These are phyloP conservation scores for Fusarium bulbicola DNA, from an alignment of 2,329 filamentous ascomycete genomes.

Conservation along the genomic window DNA sequence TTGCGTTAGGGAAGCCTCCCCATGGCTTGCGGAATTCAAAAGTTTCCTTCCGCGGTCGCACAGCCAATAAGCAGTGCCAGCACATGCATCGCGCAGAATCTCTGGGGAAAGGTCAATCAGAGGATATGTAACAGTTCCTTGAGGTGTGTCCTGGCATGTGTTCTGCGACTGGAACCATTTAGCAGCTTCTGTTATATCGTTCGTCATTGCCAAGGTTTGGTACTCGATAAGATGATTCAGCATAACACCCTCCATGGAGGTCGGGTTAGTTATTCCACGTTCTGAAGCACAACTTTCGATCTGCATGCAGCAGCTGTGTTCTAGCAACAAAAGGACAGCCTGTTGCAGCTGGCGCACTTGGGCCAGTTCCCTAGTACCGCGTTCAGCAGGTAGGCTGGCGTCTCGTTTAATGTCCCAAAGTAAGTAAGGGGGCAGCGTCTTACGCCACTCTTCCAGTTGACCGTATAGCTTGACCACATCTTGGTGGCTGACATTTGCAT, in stretches of 20 bases:
- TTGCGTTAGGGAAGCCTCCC: not conserved
- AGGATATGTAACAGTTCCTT: not conserved
- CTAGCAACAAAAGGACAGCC: not conserved
- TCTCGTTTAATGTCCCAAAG: not conserved
- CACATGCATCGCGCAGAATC: not conserved
- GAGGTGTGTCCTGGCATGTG: not conserved
- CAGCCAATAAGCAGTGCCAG: not conserved
- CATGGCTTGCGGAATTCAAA: not conserved
- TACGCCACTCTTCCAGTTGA: not conserved
- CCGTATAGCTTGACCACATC: not conserved
- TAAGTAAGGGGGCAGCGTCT: not conserved
- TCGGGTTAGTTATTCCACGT: not conserved
- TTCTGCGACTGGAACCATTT: not conserved
- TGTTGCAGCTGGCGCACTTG: not conserved
- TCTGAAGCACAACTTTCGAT: not conserved
- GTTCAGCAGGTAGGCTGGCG: not conserved
- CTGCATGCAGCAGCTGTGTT: not conserved
- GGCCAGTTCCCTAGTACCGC: not conserved
- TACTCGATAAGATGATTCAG: not conserved
- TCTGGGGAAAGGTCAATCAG: not conserved
- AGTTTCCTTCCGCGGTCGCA: not conserved
- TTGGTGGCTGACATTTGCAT: not conserved
- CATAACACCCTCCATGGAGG: not conserved
- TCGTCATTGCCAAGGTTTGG: not conserved
- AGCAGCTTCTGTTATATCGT: not conserved